Base-by-base conservation (phyloP, 192 early-diverging fungal species). In the Spizellomyces sp. region DNA sequence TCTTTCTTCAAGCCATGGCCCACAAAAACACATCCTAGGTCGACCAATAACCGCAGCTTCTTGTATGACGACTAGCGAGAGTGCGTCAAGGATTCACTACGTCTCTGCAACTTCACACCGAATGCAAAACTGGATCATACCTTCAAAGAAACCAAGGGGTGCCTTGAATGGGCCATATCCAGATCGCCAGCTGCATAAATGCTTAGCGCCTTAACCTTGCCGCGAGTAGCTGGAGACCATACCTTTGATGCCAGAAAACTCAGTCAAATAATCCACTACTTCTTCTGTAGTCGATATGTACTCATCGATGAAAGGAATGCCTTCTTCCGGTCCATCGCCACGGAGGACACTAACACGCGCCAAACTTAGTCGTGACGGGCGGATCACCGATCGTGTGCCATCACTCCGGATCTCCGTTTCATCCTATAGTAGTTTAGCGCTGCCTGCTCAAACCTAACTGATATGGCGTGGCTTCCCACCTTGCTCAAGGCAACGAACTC, bases 1-100 rank as follows among this genome's bases (percentile, higher is more conserved):
- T 99, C 97, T 64, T 96, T 95, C 55, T 92, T 91, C 46, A 99
- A 78, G 2, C 95, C 96, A 63, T 99, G 97, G 0, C 97, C 97
- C 48, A 99, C 89, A 78, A 99, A 94, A 9, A 91, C 81, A 74
- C 94, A 96, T 9, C 92, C 92, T 47, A 92, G 78, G 75, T 99
- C 96, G 0, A 97, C 90, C 17, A 99, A 78, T 41, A 95, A 78
- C 0, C 96, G 89, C 50, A 99, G 84, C 65, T 96, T 94, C 71
- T 90, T 91, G 80, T 99, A 98, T 0, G 91, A 92, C n/a, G 91
- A 73, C 77, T 80, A 46, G 3, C 27, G 27, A 3, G 27, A 36
- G 0, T 36, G 27, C 27, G 27, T 2, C 27, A 36, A 36, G 27
- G 27, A n/a, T 36, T 36, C 27, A 36, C 27, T 36, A 36, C 27